Base-by-base conservation (phyloP, 495 filamentous ascomycete species). In the Podospora pseudopauciseta region DNA sequence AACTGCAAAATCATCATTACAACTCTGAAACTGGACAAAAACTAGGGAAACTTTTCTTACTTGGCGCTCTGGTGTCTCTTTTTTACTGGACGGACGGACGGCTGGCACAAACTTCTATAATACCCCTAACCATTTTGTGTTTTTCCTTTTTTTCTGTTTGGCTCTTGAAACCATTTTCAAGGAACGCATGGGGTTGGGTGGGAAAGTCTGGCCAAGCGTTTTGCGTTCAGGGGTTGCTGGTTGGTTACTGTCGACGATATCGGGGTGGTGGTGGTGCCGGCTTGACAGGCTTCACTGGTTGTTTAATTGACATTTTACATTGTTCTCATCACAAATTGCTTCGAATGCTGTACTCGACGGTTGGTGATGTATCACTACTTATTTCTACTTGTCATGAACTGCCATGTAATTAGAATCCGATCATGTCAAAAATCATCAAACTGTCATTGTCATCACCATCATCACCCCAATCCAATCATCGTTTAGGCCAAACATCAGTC, bases 261-360 rank as follows among this genome's bases (percentile, higher is more conserved):
- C 15, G 34, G 1, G 39, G 28, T 23, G 2, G 61, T 63, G 19
- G 28, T 30, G 20, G 28, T 62, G 26, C 13, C 39, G 9, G 60
- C 11, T 62, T 49, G 39, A 49, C 39, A 49, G 60, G 27, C 19
- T 32, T 49, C 15, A 32, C n/a, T 63, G 44, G 44, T 54, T 34
- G 32, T 49, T 26, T 55, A 23, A 44, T 64, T 23, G 63, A 19
- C 20, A 20, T 64, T 64, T 27, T 23, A 53, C 53, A 23, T 64
- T 39, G 34, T 64, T 61, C 23, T 61, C 32, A 30, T 32, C 26
- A 15, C 26, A 9, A 15, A 11, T n/a, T 23, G 5, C 30, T 26
- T 61, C 32, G 59, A 16, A 27, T 59, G n/a, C 19, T 3, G 11
- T 11, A 49, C 9, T 49, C 15, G 39, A 49, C 13, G 13, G 23